phyloP scores from a whole-genome alignment of 2,329 filamentous ascomycete genomes.

The Cryoendolithus antarcticus region DNA sequence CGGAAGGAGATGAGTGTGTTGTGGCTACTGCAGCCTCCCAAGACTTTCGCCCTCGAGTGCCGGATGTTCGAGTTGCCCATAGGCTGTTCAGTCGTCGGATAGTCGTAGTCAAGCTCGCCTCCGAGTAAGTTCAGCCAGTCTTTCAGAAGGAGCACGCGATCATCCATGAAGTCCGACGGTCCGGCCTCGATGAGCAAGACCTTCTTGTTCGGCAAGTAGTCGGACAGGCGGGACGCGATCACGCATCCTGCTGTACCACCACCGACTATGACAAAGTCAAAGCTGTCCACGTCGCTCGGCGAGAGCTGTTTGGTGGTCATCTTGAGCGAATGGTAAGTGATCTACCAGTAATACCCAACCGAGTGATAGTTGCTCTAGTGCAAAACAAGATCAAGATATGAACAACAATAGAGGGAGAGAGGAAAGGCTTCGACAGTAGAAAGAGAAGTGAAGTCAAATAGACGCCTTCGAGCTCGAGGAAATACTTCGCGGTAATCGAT shows the following conservation, averaged over 20 bases:
- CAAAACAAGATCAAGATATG: too few relatives aligned
- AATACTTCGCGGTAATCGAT: too few relatives aligned
- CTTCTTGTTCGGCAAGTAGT: slow-evolving; percentile 72
- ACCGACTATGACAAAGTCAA: slow-evolving; percentile 76
- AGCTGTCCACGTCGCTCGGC: slow-evolving; percentile 51
- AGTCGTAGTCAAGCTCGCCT: slow-evolving; percentile 83
- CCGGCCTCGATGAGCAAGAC: slow-evolving; percentile 79
- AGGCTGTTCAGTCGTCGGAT: slow-evolving; percentile 78
- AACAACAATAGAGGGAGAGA: too few relatives aligned
- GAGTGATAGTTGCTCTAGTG: too few relatives aligned
- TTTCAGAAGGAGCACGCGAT: slow-evolving; percentile 73
- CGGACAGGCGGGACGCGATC: slow-evolving; percentile 63
- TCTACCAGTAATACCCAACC: not conserved
- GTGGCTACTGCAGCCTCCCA: slow-evolving; percentile 86
- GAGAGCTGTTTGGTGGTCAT: slow-evolving; percentile 61
- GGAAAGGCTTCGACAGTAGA: too few relatives aligned
- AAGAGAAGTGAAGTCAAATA: too few relatives aligned
- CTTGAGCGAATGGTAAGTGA: slow-evolving; percentile 16
- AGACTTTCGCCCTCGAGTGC: slow-evolving; percentile 82
- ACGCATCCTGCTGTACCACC: slow-evolving; percentile 81
- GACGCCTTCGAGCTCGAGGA: too few relatives aligned
- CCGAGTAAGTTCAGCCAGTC: slow-evolving; percentile 79
- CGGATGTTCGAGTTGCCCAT: slow-evolving; percentile 86
- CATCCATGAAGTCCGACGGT: slow-evolving; percentile 78
- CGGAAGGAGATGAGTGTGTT: slow-evolving; percentile 91